Evolutionary conservation across 139 green algal species (phyloP), one percentile per base, ranked within the genome.

Genomic region (Auxenochlorella protothecoides): DNA sequence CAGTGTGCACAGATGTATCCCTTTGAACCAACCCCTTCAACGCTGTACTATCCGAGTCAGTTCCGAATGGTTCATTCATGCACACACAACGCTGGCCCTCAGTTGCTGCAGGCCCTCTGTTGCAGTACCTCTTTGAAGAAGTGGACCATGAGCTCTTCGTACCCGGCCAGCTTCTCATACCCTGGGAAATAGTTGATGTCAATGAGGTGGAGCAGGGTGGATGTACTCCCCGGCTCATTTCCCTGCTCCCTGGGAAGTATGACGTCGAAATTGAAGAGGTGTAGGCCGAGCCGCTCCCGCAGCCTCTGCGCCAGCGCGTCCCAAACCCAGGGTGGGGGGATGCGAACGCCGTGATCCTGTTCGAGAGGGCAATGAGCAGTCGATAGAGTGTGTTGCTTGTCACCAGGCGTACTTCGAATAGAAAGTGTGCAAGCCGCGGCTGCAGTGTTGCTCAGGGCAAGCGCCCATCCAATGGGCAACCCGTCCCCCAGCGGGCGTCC

Each of bases 221-320:
- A 44, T 44, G 27, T 1, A 44, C 57, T 62, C 9, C 57, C 57
- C 9, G 57, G 57, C 57, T 62, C 9, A 62, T 65, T 7, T 76
- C 68, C 59, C 66, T 65, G 10, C n/a, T 44, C 60, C 60, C 10
- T 65, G 11, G 88, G 88, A n/a, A 83, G 76, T 10, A 96, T 88
- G 15, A 96, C 77, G 69, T 96, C 90, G 80, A 96, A 96, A 68
- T 96, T 96, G 72, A 96, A 96, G 12, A 96, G 84, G 66, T 85
- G 78, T 62, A 96, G 79, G 3, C 85, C 79, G 15, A 92, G 74
- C 66, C 76, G 59, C 6, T 73, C 9, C 53, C 86, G 76, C 66
- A 96, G 69, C 14, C 76, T 71, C 51, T 74, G 56, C 5, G 87
- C 85, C 59, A 96, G 77, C 9, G 63, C 73, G n/a, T 80, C 67